phyloP scores from a whole-genome alignment of 805 yeast species.

The Pichia cephalocereana region DNA sequence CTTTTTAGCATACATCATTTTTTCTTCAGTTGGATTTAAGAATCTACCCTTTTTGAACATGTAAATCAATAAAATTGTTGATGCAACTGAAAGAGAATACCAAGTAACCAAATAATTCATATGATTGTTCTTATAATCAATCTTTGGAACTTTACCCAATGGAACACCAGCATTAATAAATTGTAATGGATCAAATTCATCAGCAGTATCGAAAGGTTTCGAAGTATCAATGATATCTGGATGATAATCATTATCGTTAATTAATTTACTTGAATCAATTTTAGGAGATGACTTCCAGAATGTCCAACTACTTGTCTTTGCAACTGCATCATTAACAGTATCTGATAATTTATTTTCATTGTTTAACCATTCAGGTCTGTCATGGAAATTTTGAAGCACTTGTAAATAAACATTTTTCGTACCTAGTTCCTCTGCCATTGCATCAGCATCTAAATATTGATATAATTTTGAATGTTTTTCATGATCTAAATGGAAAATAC shows the following conservation, averaged over 20 bases:
- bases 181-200: constrained; percentile 45
- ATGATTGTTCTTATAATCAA: constrained; percentile 81
- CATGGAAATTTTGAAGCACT: constrained; percentile 56
- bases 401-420: constrained; percentile 71
- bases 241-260: background rate
- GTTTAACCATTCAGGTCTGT: constrained; percentile 43
- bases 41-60: constrained; percentile 37
- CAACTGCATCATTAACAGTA: background rate
- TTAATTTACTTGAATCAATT: background rate
- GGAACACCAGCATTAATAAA: constrained; percentile 82
- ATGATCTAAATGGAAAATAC: constrained; percentile 58
- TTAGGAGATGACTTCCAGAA: constrained; percentile 7
- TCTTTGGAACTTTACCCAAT: constrained; percentile 70
- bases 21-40: constrained; percentile 35
- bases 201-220: constrained; percentile 18
- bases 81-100: constrained; percentile 78
- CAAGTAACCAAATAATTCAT: constrained; percentile 88
- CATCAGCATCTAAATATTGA: constrained; percentile 72
- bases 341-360: constrained; percentile 7
- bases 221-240: constrained; percentile 5
- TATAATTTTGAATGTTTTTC: constrained; percentile 60
- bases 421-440: constrained; percentile 63
- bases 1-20: constrained; percentile 40
- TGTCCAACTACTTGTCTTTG: constrained; percentile 7
- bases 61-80: constrained; percentile 54